Evolutionary conservation across 768 basidiomycete species (phyloP), one percentile per base, ranked within the genome.

Genomic region (Daedaleopsis nitida): DNA sequence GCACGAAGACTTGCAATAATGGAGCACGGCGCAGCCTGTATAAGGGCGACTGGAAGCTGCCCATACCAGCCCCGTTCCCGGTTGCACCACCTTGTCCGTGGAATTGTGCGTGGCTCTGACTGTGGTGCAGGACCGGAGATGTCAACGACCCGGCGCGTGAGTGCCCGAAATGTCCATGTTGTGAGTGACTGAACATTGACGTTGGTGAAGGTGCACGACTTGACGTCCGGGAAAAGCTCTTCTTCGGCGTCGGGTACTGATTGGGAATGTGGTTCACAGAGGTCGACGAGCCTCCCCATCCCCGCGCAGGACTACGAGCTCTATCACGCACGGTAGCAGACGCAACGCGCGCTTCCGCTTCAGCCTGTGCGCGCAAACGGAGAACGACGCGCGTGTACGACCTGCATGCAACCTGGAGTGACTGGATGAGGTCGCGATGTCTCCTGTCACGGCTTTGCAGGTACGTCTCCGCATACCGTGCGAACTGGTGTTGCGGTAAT

Each of bases 331-430:
- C 38, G 43, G 52, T 35, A 17, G 43, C 21, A 45, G 71, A 60
- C 47, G 52, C 45, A 34, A 67, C 62, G 39, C 65, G 69, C 11
- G 72, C 72, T 53, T 79, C 81, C 73, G 83, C 85, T 68, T 94
- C 92, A 0, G 90, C 92, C 65, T 94, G 92, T 0, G 84, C 84
- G 10, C 92, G 83, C 17, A 94, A 79, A 16, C 92, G 84, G 24
- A 94, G 76, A 1, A 94, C 84, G 5, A 94, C 83, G n/a, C 90
- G 84, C 1, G 87, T 89, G 70, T 92, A 94, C 2, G 91, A 84
- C 3, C 91, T 82, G 14, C 88, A 83, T 0, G 89, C 85, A 5
- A 82, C 81, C 14, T 85, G 81, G 21, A 89, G 75, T 5, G 76
- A 73, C 14, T 77, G 76, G n/a, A 85, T 81, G 7, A 80, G 78